These are phyloP conservation scores for Vinca minor DNA, from an alignment of 257 asterid genomes.

Conservation along the genomic window DNA sequence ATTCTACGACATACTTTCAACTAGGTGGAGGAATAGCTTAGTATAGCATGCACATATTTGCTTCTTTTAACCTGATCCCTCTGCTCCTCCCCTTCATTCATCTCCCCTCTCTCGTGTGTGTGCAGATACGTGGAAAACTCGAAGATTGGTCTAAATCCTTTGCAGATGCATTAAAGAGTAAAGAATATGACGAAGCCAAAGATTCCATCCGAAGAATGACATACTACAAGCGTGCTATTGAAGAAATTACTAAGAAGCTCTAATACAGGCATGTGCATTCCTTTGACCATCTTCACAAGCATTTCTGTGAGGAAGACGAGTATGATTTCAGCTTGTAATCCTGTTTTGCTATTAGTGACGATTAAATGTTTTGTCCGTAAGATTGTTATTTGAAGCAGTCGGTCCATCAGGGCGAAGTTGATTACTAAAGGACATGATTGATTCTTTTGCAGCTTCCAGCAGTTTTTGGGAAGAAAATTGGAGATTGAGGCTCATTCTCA, in stretches of 20 bases:
- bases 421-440: too few relatives aligned
- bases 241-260: conserved; percentile 76
- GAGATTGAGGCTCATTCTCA: not conserved
- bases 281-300: not conserved
- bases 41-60: not conserved
- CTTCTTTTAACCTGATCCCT: not conserved
- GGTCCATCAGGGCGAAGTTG: too few relatives aligned
- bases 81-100: conserved; percentile 5
- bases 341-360: too few relatives aligned
- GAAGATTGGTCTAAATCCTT: conserved; percentile 52
- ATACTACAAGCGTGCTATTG: conserved; percentile 75
- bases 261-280: conserved; percentile 23
- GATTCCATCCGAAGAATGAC: conserved; percentile 69
- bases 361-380: too few relatives aligned
- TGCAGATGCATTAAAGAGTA: conserved; percentile 44
- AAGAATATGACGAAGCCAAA: conserved; percentile 48
- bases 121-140: conserved; percentile 59
- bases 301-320: too few relatives aligned
- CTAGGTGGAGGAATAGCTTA: not conserved
- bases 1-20: not conserved
- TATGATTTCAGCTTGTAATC: too few relatives aligned
- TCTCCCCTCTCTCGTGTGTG: too few relatives aligned
- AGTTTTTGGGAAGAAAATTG: not conserved
- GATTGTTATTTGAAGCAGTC: too few relatives aligned
- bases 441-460: not conserved